These are phyloP conservation scores for Paraconiothyrium brasiliense DNA, from an alignment of 2,329 filamentous ascomycete species.

Conservation along the genomic window DNA sequence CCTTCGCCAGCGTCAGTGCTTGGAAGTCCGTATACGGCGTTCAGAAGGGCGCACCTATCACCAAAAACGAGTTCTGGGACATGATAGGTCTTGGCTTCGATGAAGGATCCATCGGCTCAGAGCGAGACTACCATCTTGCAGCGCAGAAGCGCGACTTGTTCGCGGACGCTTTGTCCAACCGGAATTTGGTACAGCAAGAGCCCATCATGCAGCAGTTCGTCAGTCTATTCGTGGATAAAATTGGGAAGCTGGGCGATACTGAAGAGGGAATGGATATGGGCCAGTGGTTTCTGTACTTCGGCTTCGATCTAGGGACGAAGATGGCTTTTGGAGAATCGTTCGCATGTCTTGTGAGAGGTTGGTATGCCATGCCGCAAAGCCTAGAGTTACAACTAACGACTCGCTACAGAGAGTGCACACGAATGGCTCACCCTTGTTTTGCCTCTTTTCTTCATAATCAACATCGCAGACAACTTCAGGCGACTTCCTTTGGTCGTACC, in stretches of 20 bases:
- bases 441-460: conserved; percentile 1
- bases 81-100: conserved; percentile 11
- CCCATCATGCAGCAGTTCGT: background rate
- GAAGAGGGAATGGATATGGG: conserved; percentile 7
- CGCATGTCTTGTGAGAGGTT: conserved; percentile 20
- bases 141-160: conserved; percentile 6
- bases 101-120: conserved; percentile 5
- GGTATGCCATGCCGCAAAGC: too few species aligned
- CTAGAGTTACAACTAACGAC: background rate
- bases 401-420: background rate
- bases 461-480: conserved; percentile 1
- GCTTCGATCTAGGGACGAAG: conserved; percentile 32
- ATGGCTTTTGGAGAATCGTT: conserved; percentile 37
- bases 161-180: conserved; percentile 3
- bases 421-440: conserved; percentile 7
- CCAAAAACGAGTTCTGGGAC: conserved; percentile 3
- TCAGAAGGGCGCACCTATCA: conserved; percentile 3
- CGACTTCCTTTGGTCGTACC: conserved; percentile 3
- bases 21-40: conserved; percentile 3
- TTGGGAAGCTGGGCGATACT: conserved; percentile 5
- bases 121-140: background rate
- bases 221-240: conserved; percentile 5
- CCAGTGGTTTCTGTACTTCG: conserved; percentile 13
- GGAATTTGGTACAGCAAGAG: background rate
- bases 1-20: conserved; percentile 5